Conservation (phyloP, 106 monocot genomes). For the Platanthera guangdongensis region DNA sequence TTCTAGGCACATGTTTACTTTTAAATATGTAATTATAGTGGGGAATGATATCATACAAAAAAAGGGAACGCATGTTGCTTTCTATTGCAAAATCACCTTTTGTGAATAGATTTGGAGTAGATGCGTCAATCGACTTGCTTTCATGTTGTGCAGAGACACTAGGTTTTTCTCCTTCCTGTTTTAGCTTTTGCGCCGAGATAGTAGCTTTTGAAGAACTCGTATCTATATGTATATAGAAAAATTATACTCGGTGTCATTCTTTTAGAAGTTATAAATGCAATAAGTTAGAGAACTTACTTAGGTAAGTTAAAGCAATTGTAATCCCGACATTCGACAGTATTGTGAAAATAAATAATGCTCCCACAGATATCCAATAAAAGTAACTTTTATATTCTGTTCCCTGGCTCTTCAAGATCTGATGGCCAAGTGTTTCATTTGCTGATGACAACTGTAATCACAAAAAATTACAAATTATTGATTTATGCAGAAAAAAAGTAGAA, state of each 20-base stretch:
- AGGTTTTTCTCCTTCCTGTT: background rate
- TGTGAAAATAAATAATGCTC: conserved; percentile 11
- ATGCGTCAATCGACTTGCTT: background rate
- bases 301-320: conserved; percentile 15
- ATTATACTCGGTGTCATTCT: background rate
- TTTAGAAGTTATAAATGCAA: background rate
- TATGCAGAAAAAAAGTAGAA: background rate
- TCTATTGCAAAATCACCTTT: too few relatives aligned
- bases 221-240: background rate
- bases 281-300: conserved; percentile 1
- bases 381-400: conserved; percentile 4
- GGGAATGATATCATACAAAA: too few relatives aligned
- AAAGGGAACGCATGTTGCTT: too few relatives aligned
- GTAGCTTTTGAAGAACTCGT: conserved; percentile 3
- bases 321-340: conserved; percentile 6
- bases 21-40: too few relatives aligned
- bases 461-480: background rate
- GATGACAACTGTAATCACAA: background rate
- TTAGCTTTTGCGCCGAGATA: background rate
- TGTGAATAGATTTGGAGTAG: too few relatives aligned
- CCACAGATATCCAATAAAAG: conserved; percentile 18
- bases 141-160: background rate
- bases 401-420: conserved; percentile 6
- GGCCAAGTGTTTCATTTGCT: conserved; percentile 11
- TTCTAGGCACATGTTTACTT: too few relatives aligned